Base-by-base conservation (phyloP, 1,284 basidiomycete species). In the Moniliella sp. region DNA sequence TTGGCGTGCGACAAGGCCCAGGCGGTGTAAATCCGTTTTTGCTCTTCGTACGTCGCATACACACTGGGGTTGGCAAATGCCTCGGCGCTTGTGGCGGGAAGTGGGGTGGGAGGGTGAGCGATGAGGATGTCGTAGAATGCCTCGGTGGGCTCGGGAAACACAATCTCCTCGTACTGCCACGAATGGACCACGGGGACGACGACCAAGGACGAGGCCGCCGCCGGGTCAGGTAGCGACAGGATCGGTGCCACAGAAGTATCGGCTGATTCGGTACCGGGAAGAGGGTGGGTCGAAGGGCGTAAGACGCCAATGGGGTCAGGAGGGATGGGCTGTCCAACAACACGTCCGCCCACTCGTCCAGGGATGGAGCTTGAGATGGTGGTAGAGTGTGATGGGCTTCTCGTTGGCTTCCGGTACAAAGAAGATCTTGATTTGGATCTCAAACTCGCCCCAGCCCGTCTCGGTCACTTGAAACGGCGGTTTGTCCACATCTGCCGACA, bases 361-460 rank as follows among this genome's bases (percentile, higher is more conserved):
- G 12, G 88, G 86, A 60, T 97, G 91, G 0, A 99, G 71, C 61
- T 94, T 94, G 57, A 97, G 75, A 48, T 83, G 78, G 61, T 97
- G 91, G 43, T 78, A 77, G 33, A 88, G 66, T 3, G 71, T 70
- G 41, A 93, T 66, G 4, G 82, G 73, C 61, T 94, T 94, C 62
- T 97, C 91, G 32, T 73, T 76, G 1, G 84, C 74, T 62, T 99
- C 91, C 27, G 71, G 63, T n/a, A 83, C 69, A 62, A 97, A 94
- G 31, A 76, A 78, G 41, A 99, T 76, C 41, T 81, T 75, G 49
- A 99, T 88, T 51, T 78, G 73, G 40, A 97, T 77, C 50, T 93
- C 83, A 62, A 99, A 99, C 66, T 99, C 91, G 53, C 91, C 91
- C 91, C 91, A 99, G 28, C 88, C 91, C 5, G 88, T 94, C 61